Evolutionary conservation across 2,329 filamentous ascomycete genomes (phyloP).

Genomic region (Nemania sp.): DNA sequence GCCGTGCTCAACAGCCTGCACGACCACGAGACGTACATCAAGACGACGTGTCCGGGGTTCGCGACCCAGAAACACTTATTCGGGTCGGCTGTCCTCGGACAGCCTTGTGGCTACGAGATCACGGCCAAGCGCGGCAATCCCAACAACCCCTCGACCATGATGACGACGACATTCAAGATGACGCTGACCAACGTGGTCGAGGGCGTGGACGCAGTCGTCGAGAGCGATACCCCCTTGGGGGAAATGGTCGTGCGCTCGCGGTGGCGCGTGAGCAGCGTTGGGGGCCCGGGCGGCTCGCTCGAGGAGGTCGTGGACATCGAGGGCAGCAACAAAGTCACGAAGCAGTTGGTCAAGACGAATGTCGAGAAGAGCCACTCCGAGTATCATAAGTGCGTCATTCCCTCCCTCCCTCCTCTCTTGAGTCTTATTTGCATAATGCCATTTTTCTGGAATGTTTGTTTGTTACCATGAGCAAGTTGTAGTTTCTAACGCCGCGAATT

Average conservation of each 20-base stretch:
- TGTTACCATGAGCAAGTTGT: not conserved
- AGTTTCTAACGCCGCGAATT: not conserved
- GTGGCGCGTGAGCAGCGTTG: too few relatives aligned
- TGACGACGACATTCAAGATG: slow-evolving; percentile 32
- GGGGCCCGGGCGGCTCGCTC: slow-evolving; percentile 20
- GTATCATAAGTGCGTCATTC: slow-evolving; percentile 22
- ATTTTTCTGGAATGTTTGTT: not conserved
- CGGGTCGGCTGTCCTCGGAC: slow-evolving; percentile 7
- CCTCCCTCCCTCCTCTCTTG: not conserved
- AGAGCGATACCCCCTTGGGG: slow-evolving; percentile 34
- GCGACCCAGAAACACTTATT: slow-evolving; percentile 29
- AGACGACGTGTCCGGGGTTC: slow-evolving; percentile 33
- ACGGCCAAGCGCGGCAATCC: slow-evolving; percentile 34
- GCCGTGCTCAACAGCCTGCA: slow-evolving; percentile 40
- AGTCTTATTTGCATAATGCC: not conserved
- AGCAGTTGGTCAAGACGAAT: slow-evolving; percentile 35
- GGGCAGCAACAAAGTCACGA: slow-evolving; percentile 34
- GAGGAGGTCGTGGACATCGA: slow-evolving; percentile 36
- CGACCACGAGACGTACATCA: slow-evolving; percentile 51
- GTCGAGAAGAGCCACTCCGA: slow-evolving; percentile 37
- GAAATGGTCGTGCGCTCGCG: slow-evolving; percentile 26
- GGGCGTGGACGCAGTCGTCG: slow-evolving; percentile 34
- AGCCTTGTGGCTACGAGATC: slow-evolving; percentile 34
- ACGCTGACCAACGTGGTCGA: slow-evolving; percentile 34
- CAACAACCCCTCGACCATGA: slow-evolving; percentile 52